phyloP scores from a whole-genome alignment of 1,284 basidiomycete genomes.

The Pascua guehoae region DNA sequence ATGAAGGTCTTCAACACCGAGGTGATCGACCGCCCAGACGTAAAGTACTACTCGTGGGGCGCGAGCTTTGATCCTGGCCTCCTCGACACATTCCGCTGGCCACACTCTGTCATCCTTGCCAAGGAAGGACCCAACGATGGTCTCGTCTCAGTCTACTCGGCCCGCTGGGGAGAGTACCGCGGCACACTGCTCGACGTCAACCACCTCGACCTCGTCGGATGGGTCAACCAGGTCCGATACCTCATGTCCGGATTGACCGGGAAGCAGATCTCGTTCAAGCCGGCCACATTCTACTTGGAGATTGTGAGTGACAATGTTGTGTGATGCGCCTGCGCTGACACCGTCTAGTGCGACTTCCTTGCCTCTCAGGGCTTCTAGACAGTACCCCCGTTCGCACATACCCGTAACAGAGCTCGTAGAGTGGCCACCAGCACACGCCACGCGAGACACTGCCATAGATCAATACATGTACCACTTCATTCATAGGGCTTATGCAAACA shows the following conservation, averaged over 20 bases:
- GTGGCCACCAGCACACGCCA: no score
- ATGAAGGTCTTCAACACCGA: conserved; percentile 86
- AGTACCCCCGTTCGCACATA: neutral
- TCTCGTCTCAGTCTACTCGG: conserved; percentile 81
- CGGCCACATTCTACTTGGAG: conserved; percentile 81
- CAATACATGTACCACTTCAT: no score
- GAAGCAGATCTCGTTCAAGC: conserved; percentile 81
- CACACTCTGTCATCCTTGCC: conserved; percentile 76
- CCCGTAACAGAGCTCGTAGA: no score
- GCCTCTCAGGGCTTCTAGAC: conserved; percentile 45
- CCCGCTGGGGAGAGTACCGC: conserved; percentile 70
- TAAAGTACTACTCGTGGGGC: conserved; percentile 90
- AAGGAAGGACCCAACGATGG: conserved; percentile 94
- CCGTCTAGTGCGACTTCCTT: conserved; percentile 41
- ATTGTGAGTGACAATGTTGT: conserved; percentile 51
- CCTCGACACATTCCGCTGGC: conserved; percentile 80
- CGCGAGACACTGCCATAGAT: no score
- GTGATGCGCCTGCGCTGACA: neutral
- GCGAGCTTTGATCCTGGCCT: conserved; percentile 81
- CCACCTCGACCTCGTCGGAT: conserved; percentile 72
- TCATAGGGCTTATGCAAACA: no score
- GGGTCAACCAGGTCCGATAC: conserved; percentile 60
- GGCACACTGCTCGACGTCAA: conserved; percentile 87
- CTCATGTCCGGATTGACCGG: conserved; percentile 82
- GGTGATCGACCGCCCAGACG: conserved; percentile 69